Conservation (phyloP, 139 green algal species). For the Edaphochlamys debaryana region DNA sequence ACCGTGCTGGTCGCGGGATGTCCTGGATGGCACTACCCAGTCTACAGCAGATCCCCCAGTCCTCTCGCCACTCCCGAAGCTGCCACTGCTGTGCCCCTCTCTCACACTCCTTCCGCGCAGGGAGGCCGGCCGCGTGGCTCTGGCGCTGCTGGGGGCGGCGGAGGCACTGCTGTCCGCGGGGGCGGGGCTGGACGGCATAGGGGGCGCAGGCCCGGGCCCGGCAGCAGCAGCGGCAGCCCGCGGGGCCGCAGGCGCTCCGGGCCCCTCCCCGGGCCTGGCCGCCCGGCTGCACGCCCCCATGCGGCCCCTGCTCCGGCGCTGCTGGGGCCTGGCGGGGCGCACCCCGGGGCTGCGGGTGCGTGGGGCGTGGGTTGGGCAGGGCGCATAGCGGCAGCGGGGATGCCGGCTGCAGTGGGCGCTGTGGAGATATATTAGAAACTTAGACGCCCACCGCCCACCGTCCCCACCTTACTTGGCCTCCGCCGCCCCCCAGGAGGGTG, state of each 20-base stretch:
- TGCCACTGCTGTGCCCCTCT: too few species aligned
- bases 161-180: not conserved
- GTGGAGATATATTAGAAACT: too few species aligned
- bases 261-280: not conserved
- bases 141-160: not conserved
- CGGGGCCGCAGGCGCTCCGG: not conserved
- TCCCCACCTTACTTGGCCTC: too few species aligned
- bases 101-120: not conserved
- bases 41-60: too few species aligned
- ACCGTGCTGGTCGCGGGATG: too few species aligned
- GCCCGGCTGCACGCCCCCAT: constrained; percentile 1
- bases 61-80: too few species aligned
- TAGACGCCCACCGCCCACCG: too few species aligned
- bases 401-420: too few species aligned
- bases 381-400: too few species aligned
- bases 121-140: not conserved
- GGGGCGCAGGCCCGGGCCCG: not conserved
- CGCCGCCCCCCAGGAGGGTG: not conserved
- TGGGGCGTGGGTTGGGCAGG: too few species aligned
- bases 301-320: constrained; percentile 9
- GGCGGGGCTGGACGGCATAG: constrained; percentile 12
- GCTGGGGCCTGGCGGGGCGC: not conserved
- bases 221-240: not conserved
- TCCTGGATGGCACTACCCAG: too few species aligned
- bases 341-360: constrained; percentile 2